Conservation (phyloP, 495 filamentous ascomycete genomes). For the Xylona heveae region DNA sequence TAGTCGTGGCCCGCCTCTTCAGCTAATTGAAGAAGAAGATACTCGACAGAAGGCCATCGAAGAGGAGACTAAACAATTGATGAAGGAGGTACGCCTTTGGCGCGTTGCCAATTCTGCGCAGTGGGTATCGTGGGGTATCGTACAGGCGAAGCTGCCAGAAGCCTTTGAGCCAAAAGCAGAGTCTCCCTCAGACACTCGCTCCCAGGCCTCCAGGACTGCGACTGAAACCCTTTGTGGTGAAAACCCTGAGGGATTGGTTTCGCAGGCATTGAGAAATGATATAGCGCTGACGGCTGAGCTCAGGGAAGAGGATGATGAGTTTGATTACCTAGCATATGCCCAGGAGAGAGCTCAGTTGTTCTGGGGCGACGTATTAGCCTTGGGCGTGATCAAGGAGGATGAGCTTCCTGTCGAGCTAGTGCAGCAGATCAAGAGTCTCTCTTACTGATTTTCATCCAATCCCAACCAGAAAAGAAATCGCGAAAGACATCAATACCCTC, state of each 20-base stretch:
- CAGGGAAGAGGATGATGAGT: conserved; percentile 27
- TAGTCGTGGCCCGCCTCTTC: conserved; percentile 32
- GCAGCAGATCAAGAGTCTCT: conserved; percentile 36
- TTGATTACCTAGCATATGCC: conserved; percentile 83
- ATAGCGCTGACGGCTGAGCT: conserved; percentile 3
- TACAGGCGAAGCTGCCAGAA: conserved; percentile 72
- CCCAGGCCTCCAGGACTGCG: background rate
- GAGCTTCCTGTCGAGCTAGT: conserved; percentile 46
- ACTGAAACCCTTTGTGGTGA: conserved; percentile 5
- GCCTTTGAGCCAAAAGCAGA: conserved; percentile 12
- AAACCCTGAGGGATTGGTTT: conserved; percentile 4
- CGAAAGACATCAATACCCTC: background rate
- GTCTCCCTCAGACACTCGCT: background rate
- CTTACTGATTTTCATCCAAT: no score
- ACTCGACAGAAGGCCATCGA: conserved; percentile 36
- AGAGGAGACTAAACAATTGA: conserved; percentile 37
- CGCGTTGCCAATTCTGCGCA: conserved; percentile 65
- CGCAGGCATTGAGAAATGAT: conserved; percentile 6
- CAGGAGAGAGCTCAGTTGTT: conserved; percentile 83
- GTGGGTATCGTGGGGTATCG: conserved; percentile 92
- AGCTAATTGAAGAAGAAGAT: conserved; percentile 30
- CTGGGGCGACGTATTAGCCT: conserved; percentile 62
- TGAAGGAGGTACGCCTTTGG: conserved; percentile 69
- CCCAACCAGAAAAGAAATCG: no score
- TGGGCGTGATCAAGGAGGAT: conserved; percentile 48